Base-by-base conservation (phyloP, 1,139 yeast species). In the Oligophagozyma castellii region DNA sequence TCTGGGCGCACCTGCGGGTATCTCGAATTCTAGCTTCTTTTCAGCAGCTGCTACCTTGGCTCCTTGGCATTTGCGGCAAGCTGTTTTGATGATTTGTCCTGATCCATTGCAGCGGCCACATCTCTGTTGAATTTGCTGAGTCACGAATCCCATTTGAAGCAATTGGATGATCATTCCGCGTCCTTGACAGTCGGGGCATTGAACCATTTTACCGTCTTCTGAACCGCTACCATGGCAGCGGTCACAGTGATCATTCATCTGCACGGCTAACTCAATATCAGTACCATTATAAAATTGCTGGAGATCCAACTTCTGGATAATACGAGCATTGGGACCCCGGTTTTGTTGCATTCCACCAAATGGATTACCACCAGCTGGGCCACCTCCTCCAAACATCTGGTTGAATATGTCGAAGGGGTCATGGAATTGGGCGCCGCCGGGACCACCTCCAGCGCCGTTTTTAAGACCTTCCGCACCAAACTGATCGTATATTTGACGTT, bases 171-270 rank as follows among this genome's bases (percentile, higher is more conserved):
- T 56, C 22, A 74, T 60, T 18, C 98, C 98, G 14, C 59, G 58
- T 2, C 98, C 98, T 10, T 61, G 55, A 59, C 98, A 89, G 31
- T 60, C 59, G 1, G 52, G 43, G 59, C 98, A 89, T 14, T 51
- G 54, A 32, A 73, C 73, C 12, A 63, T 64, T 42, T 73, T 54
- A 16, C 86, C 81, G 52, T 84, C 95, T 27, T 72, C 69, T 2
- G 92, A 74, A 1, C 96, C 98, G 2, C 78, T 63, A 5, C 96
- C 98, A 4, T 67, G 63, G 55, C 98, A 89, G 30, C 59, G 58
- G 22, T 66, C 70, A 58, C 98, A 89, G 16, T 74, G 54, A 36
- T 80, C 76, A 48, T 73, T 74, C 70, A 84, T 64, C 27, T 70
- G 66, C 27, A 86, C 61, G n/a, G 60, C 58, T 39, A 84, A 71